Percentiles rank a stretch among this genome's conserved stretches.
phyloP scores from a whole-genome alignment of 2,329 filamentous ascomycete species.

The Sclerotinia minor region DNA sequence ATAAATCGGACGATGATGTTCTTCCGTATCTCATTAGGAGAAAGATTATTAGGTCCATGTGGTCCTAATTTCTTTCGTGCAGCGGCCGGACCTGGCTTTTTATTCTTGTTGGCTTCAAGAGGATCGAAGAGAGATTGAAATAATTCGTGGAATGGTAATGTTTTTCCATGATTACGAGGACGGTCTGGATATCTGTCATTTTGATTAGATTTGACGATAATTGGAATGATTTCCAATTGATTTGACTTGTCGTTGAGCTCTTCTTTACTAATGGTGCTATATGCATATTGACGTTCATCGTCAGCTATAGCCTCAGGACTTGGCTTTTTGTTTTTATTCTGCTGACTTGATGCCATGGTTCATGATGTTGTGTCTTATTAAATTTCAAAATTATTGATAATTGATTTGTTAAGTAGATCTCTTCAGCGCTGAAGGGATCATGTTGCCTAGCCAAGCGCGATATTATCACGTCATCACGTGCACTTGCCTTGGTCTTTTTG shows the following conservation, averaged over 20 bases:
- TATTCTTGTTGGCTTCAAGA: constrained; percentile 71
- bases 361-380: constrained; percentile 6
- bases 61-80: constrained; percentile 54
- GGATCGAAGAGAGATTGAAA: constrained; percentile 81
- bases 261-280: constrained; percentile 42
- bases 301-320: constrained; percentile 43
- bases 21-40: constrained; percentile 74
- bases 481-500: too few relatives aligned
- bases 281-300: constrained; percentile 51
- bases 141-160: constrained; percentile 78
- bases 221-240: not conserved
- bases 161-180: constrained; percentile 76
- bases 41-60: constrained; percentile 57
- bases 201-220: not conserved
- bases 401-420: not conserved
- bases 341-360: constrained; percentile 23
- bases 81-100: constrained; percentile 50
- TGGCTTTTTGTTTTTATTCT: constrained; percentile 23
- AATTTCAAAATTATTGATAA: not conserved
- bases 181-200: constrained; percentile 70
- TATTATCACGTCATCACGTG: constrained; percentile 11
- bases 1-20: constrained; percentile 87
- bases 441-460: constrained; percentile 14
- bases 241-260: constrained; percentile 33
- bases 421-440: not conserved